These are phyloP conservation scores for Cyberlindnera mycetangii DNA, from an alignment of 805 yeast genomes.

Conservation along the genomic window DNA sequence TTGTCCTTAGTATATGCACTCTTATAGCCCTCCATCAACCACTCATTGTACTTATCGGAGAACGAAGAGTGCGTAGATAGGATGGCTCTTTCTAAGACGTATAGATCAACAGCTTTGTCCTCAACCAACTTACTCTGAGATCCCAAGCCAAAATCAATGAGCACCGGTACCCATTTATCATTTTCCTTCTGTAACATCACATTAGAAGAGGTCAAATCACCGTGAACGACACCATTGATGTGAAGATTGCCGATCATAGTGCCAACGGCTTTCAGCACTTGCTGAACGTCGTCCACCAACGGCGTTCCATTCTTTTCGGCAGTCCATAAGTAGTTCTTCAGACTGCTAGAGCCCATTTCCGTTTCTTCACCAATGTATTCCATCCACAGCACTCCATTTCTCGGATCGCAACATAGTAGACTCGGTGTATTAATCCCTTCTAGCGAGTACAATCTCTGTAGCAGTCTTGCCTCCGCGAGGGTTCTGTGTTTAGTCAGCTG, in stretches of 20 bases:
- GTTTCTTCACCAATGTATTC: conserved; percentile 63
- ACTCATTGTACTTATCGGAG: conserved; percentile 58
- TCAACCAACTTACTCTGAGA: conserved; percentile 73
- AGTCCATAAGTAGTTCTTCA: conserved; percentile 74
- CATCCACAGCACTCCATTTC: conserved; percentile 86
- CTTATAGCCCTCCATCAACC: conserved; percentile 73
- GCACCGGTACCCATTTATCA: conserved; percentile 42
- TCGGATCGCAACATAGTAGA: conserved; percentile 71
- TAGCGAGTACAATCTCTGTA: conserved; percentile 48
- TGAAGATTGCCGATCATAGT: conserved; percentile 68
- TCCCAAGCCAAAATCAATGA: conserved; percentile 92
- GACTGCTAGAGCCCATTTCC: conserved; percentile 51
- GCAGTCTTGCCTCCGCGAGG: conserved; percentile 74
- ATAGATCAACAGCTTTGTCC: conserved; percentile 96
- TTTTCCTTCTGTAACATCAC: conserved; percentile 44
- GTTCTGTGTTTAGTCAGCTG: conserved; percentile 79
- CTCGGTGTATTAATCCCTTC: conserved; percentile 66
- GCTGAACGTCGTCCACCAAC: conserved; percentile 37
- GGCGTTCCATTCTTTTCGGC: conserved; percentile 48
- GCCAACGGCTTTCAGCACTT: conserved; percentile 57
- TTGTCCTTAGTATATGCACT: conserved; percentile 36
- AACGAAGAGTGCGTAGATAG: conserved; percentile 83
- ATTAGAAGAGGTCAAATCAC: conserved; percentile 91
- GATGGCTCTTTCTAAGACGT: conserved; percentile 90
- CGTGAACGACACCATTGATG: conserved; percentile 77